These are phyloP conservation scores for Globisporangium nagaii DNA, from an alignment of 352 stramenopile species.

Conservation along the genomic window DNA sequence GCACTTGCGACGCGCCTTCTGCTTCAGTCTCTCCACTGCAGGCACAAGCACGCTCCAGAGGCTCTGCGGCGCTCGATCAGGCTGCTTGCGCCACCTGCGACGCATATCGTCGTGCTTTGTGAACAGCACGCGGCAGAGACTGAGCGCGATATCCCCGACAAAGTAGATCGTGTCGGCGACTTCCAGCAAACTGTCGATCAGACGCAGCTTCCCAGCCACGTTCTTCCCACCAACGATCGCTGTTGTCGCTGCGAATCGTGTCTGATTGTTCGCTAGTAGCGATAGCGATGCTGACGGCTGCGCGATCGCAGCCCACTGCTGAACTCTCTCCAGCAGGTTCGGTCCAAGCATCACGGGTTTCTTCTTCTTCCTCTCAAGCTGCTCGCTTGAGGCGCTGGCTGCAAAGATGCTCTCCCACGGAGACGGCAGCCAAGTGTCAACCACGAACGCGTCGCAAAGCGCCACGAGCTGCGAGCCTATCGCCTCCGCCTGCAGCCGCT, in stretches of 20 bases:
- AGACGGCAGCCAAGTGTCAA: constrained; percentile 20
- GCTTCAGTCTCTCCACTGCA: constrained; percentile 46
- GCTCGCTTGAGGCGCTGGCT: not conserved
- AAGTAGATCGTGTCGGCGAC: constrained; percentile 55
- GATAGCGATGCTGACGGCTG: constrained; percentile 11
- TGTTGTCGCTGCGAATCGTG: not conserved
- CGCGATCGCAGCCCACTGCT: constrained; percentile 25
- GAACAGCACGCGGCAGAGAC: constrained; percentile 45
- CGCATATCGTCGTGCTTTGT: constrained; percentile 13
- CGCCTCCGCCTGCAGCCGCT: constrained; percentile 6
- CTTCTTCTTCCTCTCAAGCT: not conserved
- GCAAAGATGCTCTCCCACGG: constrained; percentile 14
- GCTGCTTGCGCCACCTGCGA: not conserved
- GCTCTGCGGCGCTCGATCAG: not conserved
- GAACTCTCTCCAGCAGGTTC: constrained; percentile 15
- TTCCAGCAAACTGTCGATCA: constrained; percentile 66
- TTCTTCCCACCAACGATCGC: constrained; percentile 51
- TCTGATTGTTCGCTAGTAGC: not conserved
- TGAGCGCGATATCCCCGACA: constrained; percentile 52
- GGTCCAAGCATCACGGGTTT: constrained; percentile 16
- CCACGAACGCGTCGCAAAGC: constrained; percentile 15
- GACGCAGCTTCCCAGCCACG: constrained; percentile 46
- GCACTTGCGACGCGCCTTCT: constrained; percentile 59
- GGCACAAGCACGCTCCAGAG: constrained; percentile 31
- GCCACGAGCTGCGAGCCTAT: constrained; percentile 14